Evolutionary conservation across 192 early-diverging fungal genomes (phyloP), one percentile per base, ranked within the genome.

Genomic region (Backusella westeae): DNA sequence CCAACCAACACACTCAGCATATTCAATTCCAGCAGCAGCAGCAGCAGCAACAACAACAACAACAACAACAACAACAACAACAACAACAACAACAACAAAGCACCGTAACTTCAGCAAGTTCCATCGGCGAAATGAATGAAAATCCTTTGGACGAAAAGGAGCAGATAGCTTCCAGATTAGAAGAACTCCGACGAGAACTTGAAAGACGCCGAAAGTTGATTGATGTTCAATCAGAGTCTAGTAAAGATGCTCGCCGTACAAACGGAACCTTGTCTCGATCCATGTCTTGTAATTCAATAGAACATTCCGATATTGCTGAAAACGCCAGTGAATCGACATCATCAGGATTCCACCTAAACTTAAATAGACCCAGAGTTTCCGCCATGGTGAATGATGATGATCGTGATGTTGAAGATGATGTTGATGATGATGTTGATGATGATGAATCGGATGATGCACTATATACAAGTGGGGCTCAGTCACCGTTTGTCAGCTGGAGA

Each of bases 401-500:
- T 32, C 0, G 0, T 32, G 32, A 32, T 3, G 32, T 0, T 32
- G 32, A 1, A 1, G 29, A 71, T 12, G 38, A 71, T 12, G 69
- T 29, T 32, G 32, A 3, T 32, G 32, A 32, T 32, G 32, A 32
- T 32, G 32, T 1, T 29, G 29, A 71, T 12, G 38, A 71, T 12
- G 69, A 65, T 17, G 36, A 66, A 2, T 26, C 34, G 4, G 69
- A 77, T 38, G 69, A 69, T 34, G 36, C 34, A 9, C n/a, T 32
- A 23, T 69, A 69, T 41, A 10, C 39, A 32, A 71, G 70, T 49
- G 70, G 69, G 0, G 42, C 70, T 17, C 70, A 46, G 17, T 71
- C 70, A 6, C 70, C 70, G 4, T 71, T 71, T 71, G 70, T 29
- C 15, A 71, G 70, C 1, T 71, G 70, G 70, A 71, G 70, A 34